phyloP scores from a whole-genome alignment of 2,329 filamentous ascomycete genomes.

The Zalaria sp. region DNA sequence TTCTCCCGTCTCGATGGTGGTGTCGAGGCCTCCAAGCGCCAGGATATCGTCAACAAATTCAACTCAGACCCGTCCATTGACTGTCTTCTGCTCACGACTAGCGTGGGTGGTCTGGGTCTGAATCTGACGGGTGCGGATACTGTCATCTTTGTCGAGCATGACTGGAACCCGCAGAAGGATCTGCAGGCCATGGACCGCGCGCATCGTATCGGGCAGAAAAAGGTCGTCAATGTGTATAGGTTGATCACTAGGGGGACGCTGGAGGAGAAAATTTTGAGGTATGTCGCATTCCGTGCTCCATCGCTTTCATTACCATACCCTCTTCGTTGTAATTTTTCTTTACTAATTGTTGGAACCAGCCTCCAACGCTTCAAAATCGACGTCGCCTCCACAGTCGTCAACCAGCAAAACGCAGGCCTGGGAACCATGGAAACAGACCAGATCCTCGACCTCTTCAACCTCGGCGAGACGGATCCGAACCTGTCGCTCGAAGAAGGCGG shows the following conservation, averaged over 20 bases:
- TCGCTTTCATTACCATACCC: slow-evolving; percentile 5
- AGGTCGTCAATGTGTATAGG: slow-evolving; percentile 97
- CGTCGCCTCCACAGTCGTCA: slow-evolving; percentile 93
- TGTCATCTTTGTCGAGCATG: slow-evolving; percentile 98
- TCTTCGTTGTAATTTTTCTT: background rate
- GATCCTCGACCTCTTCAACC: slow-evolving; percentile 89
- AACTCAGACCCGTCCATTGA: slow-evolving; percentile 97
- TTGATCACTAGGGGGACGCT: slow-evolving; percentile 90
- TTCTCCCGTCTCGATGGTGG: slow-evolving; percentile 88
- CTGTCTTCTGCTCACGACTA: slow-evolving; percentile 83
- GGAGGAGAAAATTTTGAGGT: slow-evolving; percentile 93
- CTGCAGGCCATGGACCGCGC: slow-evolving; percentile 98
- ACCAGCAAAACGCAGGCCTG: slow-evolving; percentile 93
- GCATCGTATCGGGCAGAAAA: slow-evolving; percentile 97
- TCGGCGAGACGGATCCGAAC: slow-evolving; percentile 53
- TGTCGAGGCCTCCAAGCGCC: slow-evolving; percentile 83
- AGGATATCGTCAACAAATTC: slow-evolving; percentile 98
- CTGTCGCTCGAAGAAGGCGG: slow-evolving; percentile 18
- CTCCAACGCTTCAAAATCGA: slow-evolving; percentile 99
- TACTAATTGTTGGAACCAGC: slow-evolving; percentile 29
- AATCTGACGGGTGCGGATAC: slow-evolving; percentile 96
- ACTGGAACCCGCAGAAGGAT: slow-evolving; percentile 99
- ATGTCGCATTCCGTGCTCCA: slow-evolving; percentile 20
- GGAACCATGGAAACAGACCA: slow-evolving; percentile 97
- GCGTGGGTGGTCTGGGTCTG: slow-evolving; percentile 83